Base-by-base conservation (phyloP, 164 flowering plant genomes). In the Macadamia tetraphylla region DNA sequence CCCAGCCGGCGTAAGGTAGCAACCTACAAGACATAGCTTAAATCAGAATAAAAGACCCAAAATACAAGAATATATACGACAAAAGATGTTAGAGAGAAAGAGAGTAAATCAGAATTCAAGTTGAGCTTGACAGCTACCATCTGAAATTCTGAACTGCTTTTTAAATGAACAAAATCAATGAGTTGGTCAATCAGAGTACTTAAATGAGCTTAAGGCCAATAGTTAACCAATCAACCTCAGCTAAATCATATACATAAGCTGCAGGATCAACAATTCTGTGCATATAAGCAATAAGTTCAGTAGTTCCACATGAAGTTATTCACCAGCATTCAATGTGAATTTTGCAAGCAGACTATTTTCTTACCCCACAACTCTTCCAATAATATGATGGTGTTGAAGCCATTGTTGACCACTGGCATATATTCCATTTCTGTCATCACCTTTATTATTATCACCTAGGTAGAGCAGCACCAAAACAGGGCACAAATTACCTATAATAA, bases 1-100 rank as follows among this genome's bases (percentile, higher is more conserved):
- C 69, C 75, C 77, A 79, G 44, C 82, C 82, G 48, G 63, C 74
- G 18, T 74, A 79, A 31, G 79, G 79, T 40, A 79, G 62, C 58
- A 74, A 63, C 71, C 82, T 79, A 60, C 17, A 46, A 71, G 15
- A 46, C 43, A 42, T 64, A 29, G 32, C 9, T 29, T 46, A 17
- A 4, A 63, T 44, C 43, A 17, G 23, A 57, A 15, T 48, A 15
- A 42, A 3, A 40, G 2, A 15, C 9, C 31, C 15, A 23, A 49
- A 12, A 57, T 55, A 30, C 18, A 70, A 73, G 10, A 9, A 17
- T 12, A 29, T 13, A 48, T 35, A 42, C 35, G 13, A 58, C 17
- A 10, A 60, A 23, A 13, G 31, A 49, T 46, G 48, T 48, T 6
- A 35, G 32, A 23, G 12, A 46, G 51, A 46, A 46, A 46, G 40